Conservation (phyloP, 768 basidiomycete genomes). For the Boletus subcaerulescens region DNA sequence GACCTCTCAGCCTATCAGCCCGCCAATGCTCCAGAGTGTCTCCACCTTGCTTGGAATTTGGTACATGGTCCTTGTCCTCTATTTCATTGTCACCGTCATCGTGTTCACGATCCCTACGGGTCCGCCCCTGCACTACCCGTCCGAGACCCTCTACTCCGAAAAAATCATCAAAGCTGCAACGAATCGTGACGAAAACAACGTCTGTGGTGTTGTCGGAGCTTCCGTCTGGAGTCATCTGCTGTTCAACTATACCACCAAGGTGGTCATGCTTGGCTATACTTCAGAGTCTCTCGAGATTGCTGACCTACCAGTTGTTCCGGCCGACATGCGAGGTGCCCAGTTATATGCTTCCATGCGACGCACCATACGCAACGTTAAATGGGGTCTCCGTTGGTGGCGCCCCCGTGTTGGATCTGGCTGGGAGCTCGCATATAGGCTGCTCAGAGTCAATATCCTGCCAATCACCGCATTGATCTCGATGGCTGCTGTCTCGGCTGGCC, state of each 20-base stretch:
- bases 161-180: conserved; percentile 61
- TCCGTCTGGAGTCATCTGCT: conserved; percentile 47
- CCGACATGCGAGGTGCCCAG: conserved; percentile 61
- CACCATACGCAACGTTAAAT: conserved; percentile 48
- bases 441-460: conserved; percentile 48
- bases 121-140: conserved; percentile 70
- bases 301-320: conserved; percentile 81
- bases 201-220: conserved; percentile 58
- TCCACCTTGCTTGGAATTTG: conserved; percentile 39
- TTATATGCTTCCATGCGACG: conserved; percentile 66
- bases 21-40: conserved; percentile 22
- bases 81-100: conserved; percentile 43
- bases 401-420: conserved; percentile 63
- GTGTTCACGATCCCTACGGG: conserved; percentile 60
- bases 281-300: conserved; percentile 77
- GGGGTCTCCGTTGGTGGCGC: conserved; percentile 55
- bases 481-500: conserved; percentile 52
- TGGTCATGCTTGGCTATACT: conserved; percentile 79
- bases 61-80: conserved; percentile 52
- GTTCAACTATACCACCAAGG: conserved; percentile 88
- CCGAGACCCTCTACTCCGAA: conserved; percentile 70
- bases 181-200: conserved; percentile 68
- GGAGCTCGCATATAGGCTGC: conserved; percentile 58
- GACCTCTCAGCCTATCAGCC: conserved; percentile 34
- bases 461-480: conserved; percentile 46